These are phyloP conservation scores for Phyllosticta capitalensis DNA, from an alignment of 2,329 filamentous ascomycete genomes.

Conservation along the genomic window DNA sequence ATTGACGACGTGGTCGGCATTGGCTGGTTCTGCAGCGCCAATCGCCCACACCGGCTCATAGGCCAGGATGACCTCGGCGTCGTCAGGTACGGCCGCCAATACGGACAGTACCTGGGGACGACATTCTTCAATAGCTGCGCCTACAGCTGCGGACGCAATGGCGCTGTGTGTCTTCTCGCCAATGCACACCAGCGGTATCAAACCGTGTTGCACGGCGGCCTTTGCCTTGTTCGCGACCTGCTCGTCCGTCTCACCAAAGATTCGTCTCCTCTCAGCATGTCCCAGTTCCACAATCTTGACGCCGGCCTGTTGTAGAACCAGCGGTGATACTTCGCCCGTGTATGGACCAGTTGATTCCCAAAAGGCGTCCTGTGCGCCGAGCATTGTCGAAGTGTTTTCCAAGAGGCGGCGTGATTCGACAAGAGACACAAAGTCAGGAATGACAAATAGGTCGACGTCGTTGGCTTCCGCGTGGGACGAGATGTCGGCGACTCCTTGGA, in stretches of 20 bases:
- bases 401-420: constrained; percentile 43
- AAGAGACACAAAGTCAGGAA: constrained; percentile 68
- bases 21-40: constrained; percentile 62
- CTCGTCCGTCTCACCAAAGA: constrained; percentile 68
- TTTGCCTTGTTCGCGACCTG: constrained; percentile 58
- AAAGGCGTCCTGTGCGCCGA: constrained; percentile 70
- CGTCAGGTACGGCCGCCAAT: constrained; percentile 48
- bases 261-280: constrained; percentile 64
- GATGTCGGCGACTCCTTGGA: constrained; percentile 33
- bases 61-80: constrained; percentile 64
- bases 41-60: constrained; percentile 91
- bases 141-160: constrained; percentile 41
- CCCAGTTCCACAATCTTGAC: constrained; percentile 67
- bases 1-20: constrained; percentile 59
- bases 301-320: constrained; percentile 56
- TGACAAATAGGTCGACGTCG: constrained; percentile 61
- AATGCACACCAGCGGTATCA: constrained; percentile 72
- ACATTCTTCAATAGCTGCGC: constrained; percentile 56
- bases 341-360: constrained; percentile 62
- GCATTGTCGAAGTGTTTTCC: constrained; percentile 43
- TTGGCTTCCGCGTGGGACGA: constrained; percentile 45
- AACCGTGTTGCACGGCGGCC: constrained; percentile 56
- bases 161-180: constrained; percentile 53
- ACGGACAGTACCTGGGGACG: constrained; percentile 55
- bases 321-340: constrained; percentile 68